phyloP scores from a whole-genome alignment of 768 basidiomycete species.

The Paxillus involutus region DNA sequence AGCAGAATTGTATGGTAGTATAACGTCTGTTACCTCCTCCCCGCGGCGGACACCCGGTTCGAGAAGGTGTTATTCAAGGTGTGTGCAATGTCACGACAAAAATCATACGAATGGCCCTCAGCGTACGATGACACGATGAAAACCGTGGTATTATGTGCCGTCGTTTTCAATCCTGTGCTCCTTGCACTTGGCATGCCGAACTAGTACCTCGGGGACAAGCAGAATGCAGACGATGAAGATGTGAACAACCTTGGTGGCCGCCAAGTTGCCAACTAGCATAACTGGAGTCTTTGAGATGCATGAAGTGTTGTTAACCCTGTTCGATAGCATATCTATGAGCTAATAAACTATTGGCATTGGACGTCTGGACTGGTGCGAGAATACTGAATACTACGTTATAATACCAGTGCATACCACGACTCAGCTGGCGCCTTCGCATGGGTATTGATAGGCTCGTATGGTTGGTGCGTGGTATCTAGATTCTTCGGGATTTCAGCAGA shows the following conservation, averaged over 20 bases:
- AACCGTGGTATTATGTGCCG: constrained; percentile 53
- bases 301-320: too few species aligned
- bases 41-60: constrained; percentile 55
- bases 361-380: too few species aligned
- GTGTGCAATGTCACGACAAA: constrained; percentile 10
- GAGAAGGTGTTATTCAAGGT: constrained; percentile 63
- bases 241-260: neutral
- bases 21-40: constrained; percentile 47
- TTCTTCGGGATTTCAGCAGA: too few species aligned
- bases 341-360: too few species aligned
- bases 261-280: neutral
- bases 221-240: constrained; percentile 62
- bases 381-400: too few species aligned
- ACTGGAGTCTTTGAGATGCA: neutral
- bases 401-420: too few species aligned
- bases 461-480: too few species aligned
- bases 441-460: too few species aligned
- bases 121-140: constrained; percentile 60
- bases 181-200: constrained; percentile 62
- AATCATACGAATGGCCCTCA: constrained; percentile 6
- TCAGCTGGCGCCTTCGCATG: too few species aligned
- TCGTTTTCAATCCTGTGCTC: constrained; percentile 53
- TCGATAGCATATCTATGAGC: too few species aligned
- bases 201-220: constrained; percentile 65
- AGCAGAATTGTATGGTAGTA: constrained; percentile 52